Base-by-base conservation (phyloP, 257 asterid species). In the Misopates orontium region DNA sequence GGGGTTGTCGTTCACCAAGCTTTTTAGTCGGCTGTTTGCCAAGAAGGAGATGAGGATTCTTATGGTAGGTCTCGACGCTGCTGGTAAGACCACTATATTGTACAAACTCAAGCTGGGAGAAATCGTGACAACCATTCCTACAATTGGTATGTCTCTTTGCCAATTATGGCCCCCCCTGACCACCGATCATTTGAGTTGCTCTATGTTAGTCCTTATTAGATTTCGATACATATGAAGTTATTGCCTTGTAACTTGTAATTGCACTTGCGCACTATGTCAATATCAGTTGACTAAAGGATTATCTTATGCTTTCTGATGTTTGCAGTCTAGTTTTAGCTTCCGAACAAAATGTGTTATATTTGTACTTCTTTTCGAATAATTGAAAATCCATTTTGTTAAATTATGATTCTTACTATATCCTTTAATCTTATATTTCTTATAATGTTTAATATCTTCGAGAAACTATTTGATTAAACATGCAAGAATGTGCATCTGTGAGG, bases 1-100 rank as follows among this genome's bases (percentile, higher is more conserved):
- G 95, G 95, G 95, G 71, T 78, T 87, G 75, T 85, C 95, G n/a
- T 84, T 87, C 71, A 77, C 82, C 70, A 87, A 87, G 86, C 91
- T 87, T 62, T 87, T 87, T 74, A 85, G 92, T 61, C 81, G 88
- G 40, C 82, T 87, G 36, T 87, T 87, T 69, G 95, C 95, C 74
- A 87, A 85, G 81, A 87, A 74, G 83, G 91, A 87, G 82, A 87
- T 87, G 95, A 77, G 91, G 15, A 87, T 87, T 49, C 87, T 87
- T 69, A 87, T 87, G 95, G 89, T 87, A 25, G 95, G 95, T 83
- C 91, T 87, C 11, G 95, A 84, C 73, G 95, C 91, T 44, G 95
- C 95, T 67, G 95, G 95, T 82, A 87, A 87, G 83, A 87, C 95
- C 63, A 87, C 95, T 2, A 87, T 87, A 70, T 72, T 87, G 82